A percentile compares a stretch with the other conserved stretches of the same genome.
phyloP scores from a whole-genome alignment of 768 basidiomycete species.

The Naganishia onofrii region DNA sequence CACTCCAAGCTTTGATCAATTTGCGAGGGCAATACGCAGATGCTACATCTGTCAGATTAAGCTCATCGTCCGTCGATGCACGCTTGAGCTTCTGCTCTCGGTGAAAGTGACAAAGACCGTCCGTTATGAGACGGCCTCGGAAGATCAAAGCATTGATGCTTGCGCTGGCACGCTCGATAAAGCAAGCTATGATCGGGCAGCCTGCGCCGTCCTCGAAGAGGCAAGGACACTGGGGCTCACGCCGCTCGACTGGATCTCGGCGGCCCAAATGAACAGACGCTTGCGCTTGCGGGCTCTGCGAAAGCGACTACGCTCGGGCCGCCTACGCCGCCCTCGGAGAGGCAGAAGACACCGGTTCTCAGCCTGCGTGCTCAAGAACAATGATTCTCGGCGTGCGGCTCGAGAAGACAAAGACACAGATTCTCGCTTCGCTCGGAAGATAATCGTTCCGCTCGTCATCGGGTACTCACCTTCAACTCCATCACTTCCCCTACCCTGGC shows the following conservation, averaged over 20 bases:
- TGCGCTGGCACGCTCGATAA: too few species aligned
- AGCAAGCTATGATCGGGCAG: neutral
- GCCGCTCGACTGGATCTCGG: neutral
- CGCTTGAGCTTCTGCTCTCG: too few species aligned
- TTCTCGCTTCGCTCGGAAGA: conserved; percentile 8
- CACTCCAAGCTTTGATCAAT: too few species aligned
- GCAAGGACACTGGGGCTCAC: neutral
- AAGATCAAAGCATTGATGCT: conserved; percentile 10
- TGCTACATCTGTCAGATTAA: too few species aligned
- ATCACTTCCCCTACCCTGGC: conserved; percentile 90
- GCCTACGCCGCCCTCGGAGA: neutral
- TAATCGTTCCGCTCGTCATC: neutral
- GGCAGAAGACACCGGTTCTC: too few species aligned
- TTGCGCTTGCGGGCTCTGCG: neutral
- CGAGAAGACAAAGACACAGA: too few species aligned
- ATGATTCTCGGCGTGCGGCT: neutral
- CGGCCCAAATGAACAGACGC: neutral
- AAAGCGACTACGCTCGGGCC: neutral
- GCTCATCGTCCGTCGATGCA: too few species aligned
- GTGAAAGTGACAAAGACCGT: too few species aligned
- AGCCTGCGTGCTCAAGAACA: neutral
- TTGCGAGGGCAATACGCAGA: too few species aligned
- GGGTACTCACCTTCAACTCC: conserved; percentile 75
- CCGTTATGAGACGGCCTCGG: too few species aligned
- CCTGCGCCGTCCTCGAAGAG: neutral